A percentile compares a stretch with the other conserved stretches of the same genome.
Conservation (phyloP, 306 rosid genomes). For the Hippophae rhamnoides region DNA sequence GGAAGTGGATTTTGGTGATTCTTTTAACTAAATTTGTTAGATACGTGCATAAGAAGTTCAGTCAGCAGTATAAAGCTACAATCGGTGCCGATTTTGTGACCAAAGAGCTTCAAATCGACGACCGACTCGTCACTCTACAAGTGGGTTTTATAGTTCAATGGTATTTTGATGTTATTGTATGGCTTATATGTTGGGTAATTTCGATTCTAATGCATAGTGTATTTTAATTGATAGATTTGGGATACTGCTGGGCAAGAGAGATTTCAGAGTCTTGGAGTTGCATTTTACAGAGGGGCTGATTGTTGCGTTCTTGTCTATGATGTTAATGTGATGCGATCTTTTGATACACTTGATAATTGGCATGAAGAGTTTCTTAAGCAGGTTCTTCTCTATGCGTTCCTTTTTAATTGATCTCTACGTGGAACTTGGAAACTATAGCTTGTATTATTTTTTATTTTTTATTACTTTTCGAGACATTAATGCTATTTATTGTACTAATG, state of each 20-base stretch:
- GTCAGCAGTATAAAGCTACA: slow-evolving; percentile 96
- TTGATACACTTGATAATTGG: slow-evolving; percentile 88
- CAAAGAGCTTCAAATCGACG: slow-evolving; percentile 91
- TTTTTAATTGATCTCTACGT: slow-evolving; percentile 2
- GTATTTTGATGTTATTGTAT: slow-evolving; percentile 11
- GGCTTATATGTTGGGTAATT: slow-evolving; percentile 4
- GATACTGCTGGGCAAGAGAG: slow-evolving; percentile 98
- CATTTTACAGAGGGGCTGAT: slow-evolving; percentile 89
- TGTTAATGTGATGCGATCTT: slow-evolving; percentile 82
- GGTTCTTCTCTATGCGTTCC: slow-evolving; percentile 28
- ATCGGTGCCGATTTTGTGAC: slow-evolving; percentile 99
- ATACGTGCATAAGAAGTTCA: slow-evolving; percentile 92
- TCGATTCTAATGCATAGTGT: neutral
- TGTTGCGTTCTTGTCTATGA: slow-evolving; percentile 91
- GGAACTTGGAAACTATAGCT: neutral
- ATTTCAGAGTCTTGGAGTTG: slow-evolving; percentile 93
- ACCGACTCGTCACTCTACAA: slow-evolving; percentile 85
- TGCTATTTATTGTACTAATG: too few species aligned
- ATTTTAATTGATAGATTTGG: slow-evolving; percentile 59
- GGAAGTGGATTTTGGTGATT: too few species aligned
- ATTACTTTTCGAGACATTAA: too few species aligned
- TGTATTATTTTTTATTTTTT: too few species aligned
- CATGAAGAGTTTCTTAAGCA: slow-evolving; percentile 96
- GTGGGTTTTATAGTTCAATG: slow-evolving; percentile 52
- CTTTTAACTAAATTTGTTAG: slow-evolving; percentile 16